Conservation (phyloP, 2,329 filamentous ascomycete genomes). For the Clonostachys chloroleuca region DNA sequence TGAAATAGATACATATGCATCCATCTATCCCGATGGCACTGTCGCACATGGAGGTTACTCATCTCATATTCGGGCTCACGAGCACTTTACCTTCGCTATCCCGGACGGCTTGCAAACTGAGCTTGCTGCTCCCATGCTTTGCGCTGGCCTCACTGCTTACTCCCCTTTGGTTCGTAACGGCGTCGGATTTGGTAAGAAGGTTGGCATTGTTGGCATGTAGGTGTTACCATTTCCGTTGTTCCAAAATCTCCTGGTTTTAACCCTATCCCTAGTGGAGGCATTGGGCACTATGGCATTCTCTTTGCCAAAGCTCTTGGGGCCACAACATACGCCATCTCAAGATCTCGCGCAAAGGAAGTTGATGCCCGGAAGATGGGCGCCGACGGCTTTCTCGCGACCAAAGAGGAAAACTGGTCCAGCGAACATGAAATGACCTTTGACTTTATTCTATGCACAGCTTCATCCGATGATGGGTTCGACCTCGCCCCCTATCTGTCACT, state of each 20-base stretch:
- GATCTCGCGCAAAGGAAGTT: conserved; percentile 47
- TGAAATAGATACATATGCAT: conserved; percentile 40
- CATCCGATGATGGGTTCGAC: conserved; percentile 46
- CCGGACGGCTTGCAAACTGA: conserved; percentile 45
- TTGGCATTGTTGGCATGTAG: conserved; percentile 61
- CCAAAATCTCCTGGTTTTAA: too few species aligned
- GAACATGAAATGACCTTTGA: conserved; percentile 57
- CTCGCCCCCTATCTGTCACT: conserved; percentile 54
- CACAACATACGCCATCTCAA: conserved; percentile 53
- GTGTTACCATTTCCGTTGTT: not conserved
- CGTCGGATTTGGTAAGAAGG: conserved; percentile 64
- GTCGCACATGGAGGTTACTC: conserved; percentile 62
- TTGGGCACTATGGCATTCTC: conserved; percentile 64
- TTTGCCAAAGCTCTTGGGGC: conserved; percentile 62
- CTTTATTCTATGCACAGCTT: conserved; percentile 58
- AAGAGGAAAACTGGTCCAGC: conserved; percentile 44
- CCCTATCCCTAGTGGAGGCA: conserved; percentile 46
- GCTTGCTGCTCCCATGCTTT: conserved; percentile 64
- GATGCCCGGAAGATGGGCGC: conserved; percentile 51
- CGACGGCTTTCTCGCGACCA: conserved; percentile 51
- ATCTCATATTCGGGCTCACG: conserved; percentile 42
- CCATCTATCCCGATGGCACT: conserved; percentile 51
- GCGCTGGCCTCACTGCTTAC: conserved; percentile 72
- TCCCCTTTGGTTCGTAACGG: conserved; percentile 63
- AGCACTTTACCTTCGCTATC: conserved; percentile 56